Conservation (phyloP, 352 stramenopile species). For the Pythium apleroticum region DNA sequence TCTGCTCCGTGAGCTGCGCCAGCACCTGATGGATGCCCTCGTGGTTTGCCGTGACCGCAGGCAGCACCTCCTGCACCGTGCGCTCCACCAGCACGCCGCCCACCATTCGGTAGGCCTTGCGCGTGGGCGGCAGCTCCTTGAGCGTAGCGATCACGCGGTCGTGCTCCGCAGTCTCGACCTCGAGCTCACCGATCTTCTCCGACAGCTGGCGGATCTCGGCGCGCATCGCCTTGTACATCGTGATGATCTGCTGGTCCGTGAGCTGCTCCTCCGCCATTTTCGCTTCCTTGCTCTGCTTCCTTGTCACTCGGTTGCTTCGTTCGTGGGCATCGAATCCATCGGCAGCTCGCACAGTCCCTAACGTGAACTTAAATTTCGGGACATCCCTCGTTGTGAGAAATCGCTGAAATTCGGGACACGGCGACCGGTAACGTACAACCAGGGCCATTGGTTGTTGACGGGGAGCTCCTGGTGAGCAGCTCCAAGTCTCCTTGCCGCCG, state of each 20-base stretch:
- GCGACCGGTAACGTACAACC: constrained; percentile 83
- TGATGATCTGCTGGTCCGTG: constrained; percentile 85
- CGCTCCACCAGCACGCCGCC: constrained; percentile 96
- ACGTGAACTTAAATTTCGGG: background rate
- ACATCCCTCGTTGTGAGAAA: background rate
- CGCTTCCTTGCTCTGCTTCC: constrained; percentile 5
- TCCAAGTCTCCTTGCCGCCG: background rate
- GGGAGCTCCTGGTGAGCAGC: background rate
- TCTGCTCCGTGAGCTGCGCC: constrained; percentile 67
- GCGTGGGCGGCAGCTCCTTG: constrained; percentile 55
- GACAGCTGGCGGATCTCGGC: constrained; percentile 79
- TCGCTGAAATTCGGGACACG: background rate
- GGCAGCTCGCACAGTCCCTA: background rate
- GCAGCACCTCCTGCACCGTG: constrained; percentile 94
- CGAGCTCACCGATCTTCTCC: constrained; percentile 84
- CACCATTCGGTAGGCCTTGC: constrained; percentile 95
- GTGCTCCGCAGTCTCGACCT: constrained; percentile 83
- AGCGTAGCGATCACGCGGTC: constrained; percentile 85
- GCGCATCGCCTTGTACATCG: constrained; percentile 86
- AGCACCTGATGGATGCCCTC: constrained; percentile 80
- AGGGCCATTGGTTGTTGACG: constrained; percentile 70
- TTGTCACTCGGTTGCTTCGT: constrained; percentile 1
- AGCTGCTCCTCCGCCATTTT: constrained; percentile 46
- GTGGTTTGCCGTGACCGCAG: constrained; percentile 85
- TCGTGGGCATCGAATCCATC: background rate